Evolutionary conservation across 2,329 filamentous ascomycete species (phyloP), one percentile per base, ranked within the genome.

Genomic region (Trichoderma asperellum): DNA sequence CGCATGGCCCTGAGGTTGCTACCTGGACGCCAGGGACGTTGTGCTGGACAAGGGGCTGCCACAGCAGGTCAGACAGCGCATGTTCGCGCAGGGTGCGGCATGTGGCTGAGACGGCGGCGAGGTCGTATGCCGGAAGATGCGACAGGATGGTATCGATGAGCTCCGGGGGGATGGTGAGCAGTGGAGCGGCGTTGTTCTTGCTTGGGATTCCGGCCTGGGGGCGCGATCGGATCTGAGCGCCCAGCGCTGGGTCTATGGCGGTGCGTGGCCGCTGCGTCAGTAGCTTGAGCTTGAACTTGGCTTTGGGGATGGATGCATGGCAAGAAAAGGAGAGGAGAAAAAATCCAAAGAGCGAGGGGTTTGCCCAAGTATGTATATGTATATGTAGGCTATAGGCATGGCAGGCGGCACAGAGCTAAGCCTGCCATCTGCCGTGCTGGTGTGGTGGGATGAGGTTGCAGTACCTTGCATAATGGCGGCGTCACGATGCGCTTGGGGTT

Each of bases 61-160:
- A 97, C 49, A 92, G 83, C 7, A 87, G 80, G 72, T 97, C 93
- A 69, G 88, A 85, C 5, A 82, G 81, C 34, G 89, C 87, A 73
- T 91, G 87, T 11, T 79, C 78, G 61, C 85, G 83, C 2, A 97
- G 81, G 4, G 79, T 76, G 29, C 82, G 88, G 78, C 90, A 95
- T 29, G 89, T 90, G 11, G 81, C 80, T 2, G 89, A 87, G 14
- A 90, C 77, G 1, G 81, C 78, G 32, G 84, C 84, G 12, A 97
- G 86, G 69, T 94, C 90, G 49, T 82, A 73, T 0, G 92, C 86
- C 0, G 86, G 80, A 5, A 97, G 85, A 75, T 87, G 89, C 40
- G 83, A 83, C 16, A 97, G 81, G 58, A 97, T 89, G n/a, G 86
- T 81, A 73, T 91, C 86, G 37, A 97, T 82, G 10, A 97, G 83